Evolutionary conservation across 495 filamentous ascomycete genomes (phyloP).

Genomic region (Tricharina praecox): DNA sequence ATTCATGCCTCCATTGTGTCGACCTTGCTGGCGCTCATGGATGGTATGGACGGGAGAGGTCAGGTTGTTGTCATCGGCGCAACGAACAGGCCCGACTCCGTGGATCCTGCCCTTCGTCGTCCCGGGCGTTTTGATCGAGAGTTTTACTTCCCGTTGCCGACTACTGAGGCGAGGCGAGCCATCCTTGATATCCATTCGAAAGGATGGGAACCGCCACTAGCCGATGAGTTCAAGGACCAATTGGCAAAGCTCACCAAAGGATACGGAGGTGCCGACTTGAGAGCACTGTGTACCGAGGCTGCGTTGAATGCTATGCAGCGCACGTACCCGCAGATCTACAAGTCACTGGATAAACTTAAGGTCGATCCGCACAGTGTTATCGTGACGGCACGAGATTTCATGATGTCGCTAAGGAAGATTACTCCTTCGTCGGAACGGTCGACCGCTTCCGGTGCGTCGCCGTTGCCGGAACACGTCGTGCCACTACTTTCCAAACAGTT

Average conservation of each 20-base stretch:
- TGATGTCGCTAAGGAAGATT: slow-evolving; percentile 89
- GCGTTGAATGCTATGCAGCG: slow-evolving; percentile 94
- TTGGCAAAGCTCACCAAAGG: slow-evolving; percentile 82
- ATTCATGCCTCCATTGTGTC: slow-evolving; percentile 97
- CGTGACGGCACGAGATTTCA: slow-evolving; percentile 82
- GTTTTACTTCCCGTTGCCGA: slow-evolving; percentile 91
- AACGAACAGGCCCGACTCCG: slow-evolving; percentile 91
- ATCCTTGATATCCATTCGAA: slow-evolving; percentile 94
- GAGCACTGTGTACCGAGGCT: slow-evolving; percentile 88
- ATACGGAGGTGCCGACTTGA: slow-evolving; percentile 86
- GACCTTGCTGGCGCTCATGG: slow-evolving; percentile 87
- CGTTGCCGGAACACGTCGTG: slow-evolving; percentile 60
- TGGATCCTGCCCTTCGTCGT: slow-evolving; percentile 83
- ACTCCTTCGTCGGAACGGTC: slow-evolving; percentile 85
- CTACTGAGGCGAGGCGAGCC: slow-evolving; percentile 53
- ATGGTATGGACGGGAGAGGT: slow-evolving; percentile 95
- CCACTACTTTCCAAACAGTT: slow-evolving; percentile 64
- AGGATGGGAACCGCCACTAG: slow-evolving; percentile 69
- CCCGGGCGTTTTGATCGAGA: slow-evolving; percentile 93
- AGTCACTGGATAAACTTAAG: slow-evolving; percentile 71
- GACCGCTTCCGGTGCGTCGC: slow-evolving; percentile 59
- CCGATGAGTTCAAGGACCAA: slow-evolving; percentile 58
- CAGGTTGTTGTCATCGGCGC: slow-evolving; percentile 97
- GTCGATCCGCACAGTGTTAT: slow-evolving; percentile 72
- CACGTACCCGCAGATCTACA: slow-evolving; percentile 90